Base-by-base conservation (phyloP, 176 grass and related monocot genomes). In the Carex cristatella region DNA sequence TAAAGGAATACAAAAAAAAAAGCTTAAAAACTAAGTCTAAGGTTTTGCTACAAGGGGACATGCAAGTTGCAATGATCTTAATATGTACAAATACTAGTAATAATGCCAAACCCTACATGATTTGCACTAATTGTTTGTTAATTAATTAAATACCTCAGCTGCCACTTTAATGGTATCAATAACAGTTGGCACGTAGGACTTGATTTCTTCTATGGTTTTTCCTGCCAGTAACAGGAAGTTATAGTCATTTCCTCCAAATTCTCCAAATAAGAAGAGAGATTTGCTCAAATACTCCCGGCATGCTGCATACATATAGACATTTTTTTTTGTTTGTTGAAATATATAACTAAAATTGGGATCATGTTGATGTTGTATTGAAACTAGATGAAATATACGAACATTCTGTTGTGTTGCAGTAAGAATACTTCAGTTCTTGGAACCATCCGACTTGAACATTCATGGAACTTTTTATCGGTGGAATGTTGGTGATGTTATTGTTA, bases 241-340 rank as follows among this genome's bases (percentile, higher is more conserved):
- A 85, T 98, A 98, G 84, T 98, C 95, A 83, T 98, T 98, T 28
- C 92, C 93, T 1, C 95, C 93, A 84, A 98, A 93, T 88, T 95
- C 95, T 65, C 95, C 95, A 66, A 95, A 82, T 58, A 94, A 80
- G 88, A 98, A 95, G 9, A 98, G 91, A 0, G 93, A 83, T n/a
- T 75, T 94, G 1, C 54, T 77, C 42, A 95, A 89, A 10, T 91
- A 85, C 0, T 90, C 79, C 4, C 65, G 86, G 86, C 92, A 94
- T 65, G 84, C 94, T 92, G 78, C 40, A 10, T 40, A 18, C 2
- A 37, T 10, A 40, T 1, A 38, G 4, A 40, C 58, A 54, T 40
- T 6, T 74, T 53, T 61, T 53, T 53, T 84, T 19, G 27, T 13
- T 33, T 80, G 51, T 15, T 15, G 27, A 40, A 55, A 31, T 55